Evolutionary conservation across 176 grass and related monocot genomes (phyloP).

Genomic region (Oryza brachyantha): DNA sequence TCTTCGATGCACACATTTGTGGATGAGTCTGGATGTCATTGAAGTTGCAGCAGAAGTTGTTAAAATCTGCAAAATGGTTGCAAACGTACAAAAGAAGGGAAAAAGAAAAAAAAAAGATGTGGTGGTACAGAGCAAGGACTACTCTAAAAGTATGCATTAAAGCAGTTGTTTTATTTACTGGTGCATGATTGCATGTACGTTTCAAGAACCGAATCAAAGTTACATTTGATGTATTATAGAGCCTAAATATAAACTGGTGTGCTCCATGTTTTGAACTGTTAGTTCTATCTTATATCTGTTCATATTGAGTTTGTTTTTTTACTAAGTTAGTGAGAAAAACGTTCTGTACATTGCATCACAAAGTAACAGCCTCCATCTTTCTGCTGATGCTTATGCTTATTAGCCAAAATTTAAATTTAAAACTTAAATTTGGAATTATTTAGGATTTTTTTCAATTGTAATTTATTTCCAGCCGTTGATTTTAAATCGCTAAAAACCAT

Average conservation of each 20-base stretch:
- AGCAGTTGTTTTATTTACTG: background rate
- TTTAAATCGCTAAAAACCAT: no score
- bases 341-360: background rate
- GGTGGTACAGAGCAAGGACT: background rate
- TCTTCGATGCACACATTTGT: slow-evolving; percentile 83
- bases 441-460: no score
- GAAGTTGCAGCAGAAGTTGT: background rate
- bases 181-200: background rate
- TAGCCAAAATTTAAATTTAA: no score
- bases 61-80: slow-evolving; percentile 14
- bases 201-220: background rate
- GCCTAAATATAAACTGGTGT: background rate
- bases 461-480: no score
- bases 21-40: slow-evolving; percentile 57
- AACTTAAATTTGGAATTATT: no score
- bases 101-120: background rate
- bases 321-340: background rate
- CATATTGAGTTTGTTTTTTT: slow-evolving; percentile 4
- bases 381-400: no score
- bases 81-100: background rate
- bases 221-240: background rate
- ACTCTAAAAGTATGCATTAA: background rate
- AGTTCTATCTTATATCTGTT: background rate
- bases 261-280: background rate
- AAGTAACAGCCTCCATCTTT: no score